Evolutionary conservation across 1,284 basidiomycete species (phyloP).

Genomic region (Schizopora paradoxa): DNA sequence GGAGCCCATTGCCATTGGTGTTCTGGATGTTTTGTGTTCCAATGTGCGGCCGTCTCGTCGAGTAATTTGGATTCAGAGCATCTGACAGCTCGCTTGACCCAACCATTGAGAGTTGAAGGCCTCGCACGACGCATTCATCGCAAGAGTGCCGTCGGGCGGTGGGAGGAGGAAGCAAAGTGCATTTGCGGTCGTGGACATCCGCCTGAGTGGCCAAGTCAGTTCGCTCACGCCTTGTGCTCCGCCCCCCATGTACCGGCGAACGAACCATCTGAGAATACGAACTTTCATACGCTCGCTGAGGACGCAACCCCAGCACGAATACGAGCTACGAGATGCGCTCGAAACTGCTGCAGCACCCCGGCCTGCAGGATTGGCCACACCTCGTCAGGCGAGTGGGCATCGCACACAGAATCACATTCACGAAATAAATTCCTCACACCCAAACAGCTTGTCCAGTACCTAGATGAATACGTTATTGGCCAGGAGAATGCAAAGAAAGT

Average conservation of each 20-base stretch:
- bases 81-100: constrained; percentile 68
- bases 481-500: constrained; percentile 92
- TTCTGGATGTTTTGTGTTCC: constrained; percentile 23
- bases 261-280: constrained; percentile 16
- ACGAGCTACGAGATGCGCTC: constrained; percentile 29
- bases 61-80: constrained; percentile 64
- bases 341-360: constrained; percentile 24
- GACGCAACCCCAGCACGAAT: constrained; percentile 42
- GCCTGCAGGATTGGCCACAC: constrained; percentile 53
- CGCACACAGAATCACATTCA: not conserved
- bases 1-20: constrained; percentile 27
- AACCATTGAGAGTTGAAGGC: constrained; percentile 24
- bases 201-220: constrained; percentile 18
- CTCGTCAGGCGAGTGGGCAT: constrained; percentile 51
- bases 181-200: constrained; percentile 28
- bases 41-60: constrained; percentile 26
- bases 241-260: not conserved
- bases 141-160: too few relatives aligned
- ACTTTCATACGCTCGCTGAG: constrained; percentile 33
- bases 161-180: not conserved
- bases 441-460: constrained; percentile 72
- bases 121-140: not conserved
- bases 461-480: constrained; percentile 88
- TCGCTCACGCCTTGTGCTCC: too few relatives aligned
- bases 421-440: not conserved